phyloP scores from a whole-genome alignment of 139 green algal species.

The Chara braunii region DNA sequence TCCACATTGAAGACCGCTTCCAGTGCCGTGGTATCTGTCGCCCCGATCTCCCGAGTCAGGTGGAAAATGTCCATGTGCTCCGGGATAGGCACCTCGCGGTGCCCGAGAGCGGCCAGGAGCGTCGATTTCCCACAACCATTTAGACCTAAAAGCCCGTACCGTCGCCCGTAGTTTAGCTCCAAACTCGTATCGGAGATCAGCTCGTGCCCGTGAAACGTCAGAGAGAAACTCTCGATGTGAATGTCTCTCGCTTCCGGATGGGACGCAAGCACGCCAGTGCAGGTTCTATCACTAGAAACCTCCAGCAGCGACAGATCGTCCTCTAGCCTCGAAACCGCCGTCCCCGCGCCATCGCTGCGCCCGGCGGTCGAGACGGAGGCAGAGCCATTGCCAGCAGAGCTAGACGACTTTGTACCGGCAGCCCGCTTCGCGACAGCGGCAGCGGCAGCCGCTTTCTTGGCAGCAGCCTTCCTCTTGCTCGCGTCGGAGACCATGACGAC shows the following conservation, averaged over 20 bases:
- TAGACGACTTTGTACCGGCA: too few species aligned
- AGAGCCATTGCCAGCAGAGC: too few species aligned
- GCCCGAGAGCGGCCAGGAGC: slow-evolving; percentile 53
- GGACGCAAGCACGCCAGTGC: slow-evolving; percentile 40
- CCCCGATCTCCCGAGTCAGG: slow-evolving; percentile 72
- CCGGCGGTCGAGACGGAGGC: too few species aligned
- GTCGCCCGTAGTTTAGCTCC: slow-evolving; percentile 65
- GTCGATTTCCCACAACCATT: slow-evolving; percentile 51
- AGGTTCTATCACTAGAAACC: slow-evolving; percentile 12
- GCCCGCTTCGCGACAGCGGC: too few species aligned
- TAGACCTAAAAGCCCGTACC: slow-evolving; percentile 46
- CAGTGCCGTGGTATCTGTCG: slow-evolving; percentile 71
- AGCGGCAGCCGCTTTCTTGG: slow-evolving; percentile 9
- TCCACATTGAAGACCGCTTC: slow-evolving; percentile 40
- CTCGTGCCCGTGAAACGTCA: slow-evolving; percentile 61
- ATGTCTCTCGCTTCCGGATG: slow-evolving; percentile 46
- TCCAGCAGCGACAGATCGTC: too few species aligned
- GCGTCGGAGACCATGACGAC: slow-evolving; percentile 25
- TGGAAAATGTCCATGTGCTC: slow-evolving; percentile 90
- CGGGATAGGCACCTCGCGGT: slow-evolving; percentile 77
- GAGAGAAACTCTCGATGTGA: slow-evolving; percentile 50
- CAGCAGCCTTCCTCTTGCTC: slow-evolving; percentile 23
- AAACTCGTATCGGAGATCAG: slow-evolving; percentile 68
- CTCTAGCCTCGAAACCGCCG: too few species aligned
- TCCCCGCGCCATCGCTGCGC: too few species aligned